Evolutionary conservation across 805 yeast genomes (phyloP).

Genomic region (Blastobotrys attinorum): DNA sequence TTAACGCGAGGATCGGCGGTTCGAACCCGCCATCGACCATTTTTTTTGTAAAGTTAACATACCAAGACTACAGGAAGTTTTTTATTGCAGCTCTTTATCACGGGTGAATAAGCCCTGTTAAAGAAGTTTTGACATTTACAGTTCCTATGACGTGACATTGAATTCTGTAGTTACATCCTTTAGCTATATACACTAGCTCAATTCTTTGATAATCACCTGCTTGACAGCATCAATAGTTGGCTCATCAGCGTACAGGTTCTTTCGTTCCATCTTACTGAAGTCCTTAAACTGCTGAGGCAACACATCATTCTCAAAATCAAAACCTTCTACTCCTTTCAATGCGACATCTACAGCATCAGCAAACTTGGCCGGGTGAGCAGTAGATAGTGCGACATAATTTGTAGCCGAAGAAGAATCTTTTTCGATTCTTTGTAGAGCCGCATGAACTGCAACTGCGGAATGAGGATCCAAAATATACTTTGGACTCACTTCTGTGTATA

Average conservation of each 20-base stretch:
- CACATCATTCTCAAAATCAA: slow-evolving; percentile 81
- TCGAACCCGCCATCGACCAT: slow-evolving; percentile 5
- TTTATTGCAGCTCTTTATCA: too few species aligned
- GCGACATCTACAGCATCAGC: slow-evolving; percentile 92
- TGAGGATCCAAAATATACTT: slow-evolving; percentile 92
- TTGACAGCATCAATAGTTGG: slow-evolving; percentile 72
- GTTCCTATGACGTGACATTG: too few species aligned
- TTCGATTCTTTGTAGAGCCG: slow-evolving; percentile 51
- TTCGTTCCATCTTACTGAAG: slow-evolving; percentile 63
- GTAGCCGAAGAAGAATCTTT: slow-evolving; percentile 32
- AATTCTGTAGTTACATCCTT: too few species aligned
- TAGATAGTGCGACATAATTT: slow-evolving; percentile 68
- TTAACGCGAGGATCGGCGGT: slow-evolving; percentile 4
- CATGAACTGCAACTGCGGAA: slow-evolving; percentile 87
- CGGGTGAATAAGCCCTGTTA: too few species aligned
- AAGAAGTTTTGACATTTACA: too few species aligned
- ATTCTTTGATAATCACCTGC: slow-evolving; percentile 63
- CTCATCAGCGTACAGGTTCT: slow-evolving; percentile 60
- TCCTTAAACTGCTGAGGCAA: slow-evolving; percentile 80
- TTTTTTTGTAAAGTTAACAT: background rate
- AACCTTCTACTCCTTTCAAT: slow-evolving; percentile 53
- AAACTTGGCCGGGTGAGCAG: slow-evolving; percentile 99
- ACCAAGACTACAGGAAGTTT: too few species aligned
- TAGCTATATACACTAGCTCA: slow-evolving; percentile 27
- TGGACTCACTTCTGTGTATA: slow-evolving; percentile 49